These are phyloP conservation scores for Beta corolliflora DNA, from an alignment of 179 eudicot genomes.

Conservation along the genomic window DNA sequence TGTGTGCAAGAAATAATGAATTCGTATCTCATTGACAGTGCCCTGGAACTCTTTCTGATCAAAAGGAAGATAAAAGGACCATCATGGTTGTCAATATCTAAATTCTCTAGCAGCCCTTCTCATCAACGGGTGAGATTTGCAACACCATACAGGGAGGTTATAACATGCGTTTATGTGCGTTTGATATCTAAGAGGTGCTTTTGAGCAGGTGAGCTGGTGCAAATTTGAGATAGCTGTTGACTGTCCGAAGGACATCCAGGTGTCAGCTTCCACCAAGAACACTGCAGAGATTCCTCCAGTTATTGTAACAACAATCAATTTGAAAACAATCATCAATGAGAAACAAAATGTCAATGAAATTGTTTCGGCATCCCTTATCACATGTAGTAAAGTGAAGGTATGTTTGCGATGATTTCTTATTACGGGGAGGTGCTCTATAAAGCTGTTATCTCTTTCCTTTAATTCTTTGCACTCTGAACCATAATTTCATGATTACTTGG, in stretches of 20 bases:
- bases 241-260: constrained; percentile 68
- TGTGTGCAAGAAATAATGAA: constrained; percentile 22
- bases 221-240: constrained; percentile 85
- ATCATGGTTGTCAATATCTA: constrained; percentile 83
- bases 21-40: constrained; percentile 50
- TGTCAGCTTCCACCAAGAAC: constrained; percentile 53
- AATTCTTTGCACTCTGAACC: neutral
- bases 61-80: constrained; percentile 98
- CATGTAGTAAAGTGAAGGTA: constrained; percentile 90
- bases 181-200: constrained; percentile 19
- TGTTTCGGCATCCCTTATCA: constrained; percentile 82
- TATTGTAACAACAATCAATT: constrained; percentile 78
- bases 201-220: constrained; percentile 96
- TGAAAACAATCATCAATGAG: constrained; percentile 80
- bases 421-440: neutral
- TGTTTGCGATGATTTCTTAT: neutral
- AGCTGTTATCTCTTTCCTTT: neutral
- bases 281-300: constrained; percentile 81
- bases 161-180: neutral
- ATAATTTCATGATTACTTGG: neutral
- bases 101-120: constrained; percentile 57
- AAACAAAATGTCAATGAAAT: constrained; percentile 81
- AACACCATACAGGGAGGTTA: constrained; percentile 2
- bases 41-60: constrained; percentile 81
- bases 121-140: constrained; percentile 65